These are phyloP conservation scores for Kodamaea nitidulidarum DNA, from an alignment of 805 yeast genomes.

Conservation along the genomic window DNA sequence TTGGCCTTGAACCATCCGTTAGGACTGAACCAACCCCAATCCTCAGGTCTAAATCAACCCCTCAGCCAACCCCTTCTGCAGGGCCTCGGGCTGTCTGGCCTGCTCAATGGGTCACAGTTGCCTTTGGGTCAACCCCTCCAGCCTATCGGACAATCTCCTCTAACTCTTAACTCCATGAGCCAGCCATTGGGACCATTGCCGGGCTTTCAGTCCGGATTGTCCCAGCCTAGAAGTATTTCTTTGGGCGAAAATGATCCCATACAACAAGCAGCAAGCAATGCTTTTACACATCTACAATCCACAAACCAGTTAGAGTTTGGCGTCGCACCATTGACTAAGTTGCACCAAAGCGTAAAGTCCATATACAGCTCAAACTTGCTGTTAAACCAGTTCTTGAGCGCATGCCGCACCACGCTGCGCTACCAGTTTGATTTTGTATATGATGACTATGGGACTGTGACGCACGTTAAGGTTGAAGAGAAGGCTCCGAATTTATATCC, in stretches of 20 bases:
- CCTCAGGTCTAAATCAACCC: too few species aligned
- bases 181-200: neutral
- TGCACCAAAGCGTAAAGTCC: constrained; percentile 30
- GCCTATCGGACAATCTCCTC: neutral
- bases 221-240: neutral
- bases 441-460: constrained; percentile 45
- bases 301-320: constrained; percentile 36
- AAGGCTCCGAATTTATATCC: neutral
- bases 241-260: constrained; percentile 23
- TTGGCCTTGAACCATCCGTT: too few species aligned
- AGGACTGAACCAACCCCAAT: too few species aligned
- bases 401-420: constrained; percentile 22
- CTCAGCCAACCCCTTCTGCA: too few species aligned
- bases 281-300: constrained; percentile 33
- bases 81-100: too few species aligned
- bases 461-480: constrained; percentile 32
- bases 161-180: neutral
- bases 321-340: constrained; percentile 29
- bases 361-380: constrained; percentile 26
- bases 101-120: too few species aligned
- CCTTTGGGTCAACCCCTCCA: neutral
- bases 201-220: neutral
- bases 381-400: constrained; percentile 30
- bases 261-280: constrained; percentile 40
- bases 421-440: constrained; percentile 40